Conservation (phyloP, 768 basidiomycete species). For the Hygrophoropsis aurantiaca region DNA sequence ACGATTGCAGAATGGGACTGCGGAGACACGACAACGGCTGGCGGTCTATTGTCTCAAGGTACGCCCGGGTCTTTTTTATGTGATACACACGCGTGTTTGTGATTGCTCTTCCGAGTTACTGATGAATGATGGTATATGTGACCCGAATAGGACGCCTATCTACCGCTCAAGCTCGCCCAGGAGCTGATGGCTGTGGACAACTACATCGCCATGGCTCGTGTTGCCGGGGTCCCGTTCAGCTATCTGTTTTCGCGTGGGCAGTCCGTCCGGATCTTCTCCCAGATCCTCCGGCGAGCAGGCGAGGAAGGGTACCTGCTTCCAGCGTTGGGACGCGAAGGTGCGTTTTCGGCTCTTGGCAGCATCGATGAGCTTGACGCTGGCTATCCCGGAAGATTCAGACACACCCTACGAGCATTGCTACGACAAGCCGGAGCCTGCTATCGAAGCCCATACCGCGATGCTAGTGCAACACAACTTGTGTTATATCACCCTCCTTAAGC, state of each 20-base stretch:
- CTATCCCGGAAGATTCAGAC: constrained; percentile 60
- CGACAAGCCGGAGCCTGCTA: constrained; percentile 92
- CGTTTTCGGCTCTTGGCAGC: constrained; percentile 6
- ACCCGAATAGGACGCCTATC: constrained; percentile 94
- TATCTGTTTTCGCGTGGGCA: constrained; percentile 91
- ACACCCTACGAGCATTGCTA: constrained; percentile 99
- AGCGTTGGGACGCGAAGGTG: constrained; percentile 80
- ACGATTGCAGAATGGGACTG: constrained; percentile 93
- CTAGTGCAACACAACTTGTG: constrained; percentile 99
- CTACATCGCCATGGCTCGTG: constrained; percentile 97
- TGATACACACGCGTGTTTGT: too few species aligned
- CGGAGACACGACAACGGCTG: constrained; percentile 86
- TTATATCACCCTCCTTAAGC: constrained; percentile 92
- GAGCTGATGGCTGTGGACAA: constrained; percentile 99
- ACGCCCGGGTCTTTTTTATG: constrained; percentile 1
- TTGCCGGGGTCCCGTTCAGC: constrained; percentile 99
- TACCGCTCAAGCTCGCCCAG: constrained; percentile 93
- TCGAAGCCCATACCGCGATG: constrained; percentile 99
- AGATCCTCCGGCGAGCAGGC: constrained; percentile 90
- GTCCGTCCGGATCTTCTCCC: constrained; percentile 97
- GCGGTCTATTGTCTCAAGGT: constrained; percentile 99
- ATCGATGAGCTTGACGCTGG: not conserved
- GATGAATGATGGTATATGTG: too few species aligned
- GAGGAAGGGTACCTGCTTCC: constrained; percentile 91
- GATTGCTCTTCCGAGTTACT: too few species aligned